Base-by-base conservation (phyloP, 306 rosid genomes). In the Lathyrus aphaca region DNA sequence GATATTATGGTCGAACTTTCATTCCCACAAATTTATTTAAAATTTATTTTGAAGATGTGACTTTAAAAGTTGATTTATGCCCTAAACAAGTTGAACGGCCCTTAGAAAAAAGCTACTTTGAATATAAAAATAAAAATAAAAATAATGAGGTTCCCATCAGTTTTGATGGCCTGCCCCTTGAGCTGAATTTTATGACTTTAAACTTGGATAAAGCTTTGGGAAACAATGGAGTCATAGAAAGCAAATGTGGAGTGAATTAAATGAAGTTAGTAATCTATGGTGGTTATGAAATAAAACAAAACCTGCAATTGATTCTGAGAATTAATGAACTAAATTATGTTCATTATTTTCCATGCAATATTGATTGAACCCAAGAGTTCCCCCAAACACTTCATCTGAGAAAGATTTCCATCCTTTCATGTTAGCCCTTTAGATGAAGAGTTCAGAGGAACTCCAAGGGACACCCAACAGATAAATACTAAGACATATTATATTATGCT, bases 361-460 rank as follows among this genome's bases (percentile, higher is more conserved):
- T 64, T 64, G 38, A 11, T 42, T 42, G 68, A 64, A 21, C 9
- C 68, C 18, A 42, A 23, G 68, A 64, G 68, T 64, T 64, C 68
- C 68, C 68, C 68, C 68, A 64, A 64, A 64, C 68, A 64, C 68
- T 64, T 64, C 68, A 64, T 12, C 14, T 1, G 3, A 11, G 2
- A 19, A 38, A 6, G 35, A 39, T 14, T 37, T 10, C 4, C 45
- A 10, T 59, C 9, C 8, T 15, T 16, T 16, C 64, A n/a, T 59
- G 14, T 1, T 61, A 62, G 67, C 10, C 18, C 27, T 39, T 10
- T 39, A 61, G 27, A 61, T 61, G 66, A 61, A 61, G 66, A 18
- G 49, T 61, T 61, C 32, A 61, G 48, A 61, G 66, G 66, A 61
- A 61, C 66, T 61, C 66, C 49, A 61, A 61, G 66, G 19, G 16